Evolutionary conservation across 352 stramenopile genomes (phyloP).

Genomic region (Globisporangium canariense): DNA sequence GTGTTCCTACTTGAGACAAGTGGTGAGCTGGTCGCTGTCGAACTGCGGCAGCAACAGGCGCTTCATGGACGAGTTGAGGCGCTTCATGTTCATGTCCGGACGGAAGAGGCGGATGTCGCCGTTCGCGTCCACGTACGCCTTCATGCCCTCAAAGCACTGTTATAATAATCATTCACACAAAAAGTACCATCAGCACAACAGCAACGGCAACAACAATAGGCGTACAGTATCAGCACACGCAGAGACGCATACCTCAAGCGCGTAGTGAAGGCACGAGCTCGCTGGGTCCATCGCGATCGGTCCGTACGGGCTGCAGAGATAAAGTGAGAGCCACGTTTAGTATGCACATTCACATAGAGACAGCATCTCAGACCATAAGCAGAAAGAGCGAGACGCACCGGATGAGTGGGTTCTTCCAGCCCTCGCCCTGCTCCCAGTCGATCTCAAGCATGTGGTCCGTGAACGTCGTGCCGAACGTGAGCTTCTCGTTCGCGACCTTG

Average conservation of each 20-base stretch:
- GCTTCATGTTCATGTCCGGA: constrained; percentile 96
- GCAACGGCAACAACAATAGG: background rate
- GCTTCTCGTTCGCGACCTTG: constrained; percentile 82
- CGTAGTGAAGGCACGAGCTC: constrained; percentile 93
- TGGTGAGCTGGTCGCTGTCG: constrained; percentile 87
- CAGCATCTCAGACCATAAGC: background rate
- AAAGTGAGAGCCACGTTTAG: background rate
- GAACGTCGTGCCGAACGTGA: constrained; percentile 94
- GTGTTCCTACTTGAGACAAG: constrained; percentile 83
- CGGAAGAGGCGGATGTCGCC: constrained; percentile 93
- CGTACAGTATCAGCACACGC: background rate
- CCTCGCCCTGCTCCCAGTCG: constrained; percentile 81
- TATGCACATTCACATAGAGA: background rate
- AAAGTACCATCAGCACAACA: background rate
- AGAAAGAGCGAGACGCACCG: constrained; percentile 19
- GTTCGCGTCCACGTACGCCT: constrained; percentile 88
- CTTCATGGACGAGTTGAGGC: constrained; percentile 93
- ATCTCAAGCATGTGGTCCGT: constrained; percentile 97
- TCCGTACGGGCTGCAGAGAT: constrained; percentile 71
- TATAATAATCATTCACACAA: background rate
- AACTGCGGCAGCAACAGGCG: constrained; percentile 89
- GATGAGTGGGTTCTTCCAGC: constrained; percentile 90
- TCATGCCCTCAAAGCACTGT: constrained; percentile 96
- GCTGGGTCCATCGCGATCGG: constrained; percentile 91
- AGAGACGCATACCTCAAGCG: constrained; percentile 49